A percentile compares a stretch with the other conserved stretches of the same genome.
These are phyloP conservation scores for Ophiocordyceps unilateralis DNA, from an alignment of 2,329 filamentous ascomycete species.

Conservation along the genomic window DNA sequence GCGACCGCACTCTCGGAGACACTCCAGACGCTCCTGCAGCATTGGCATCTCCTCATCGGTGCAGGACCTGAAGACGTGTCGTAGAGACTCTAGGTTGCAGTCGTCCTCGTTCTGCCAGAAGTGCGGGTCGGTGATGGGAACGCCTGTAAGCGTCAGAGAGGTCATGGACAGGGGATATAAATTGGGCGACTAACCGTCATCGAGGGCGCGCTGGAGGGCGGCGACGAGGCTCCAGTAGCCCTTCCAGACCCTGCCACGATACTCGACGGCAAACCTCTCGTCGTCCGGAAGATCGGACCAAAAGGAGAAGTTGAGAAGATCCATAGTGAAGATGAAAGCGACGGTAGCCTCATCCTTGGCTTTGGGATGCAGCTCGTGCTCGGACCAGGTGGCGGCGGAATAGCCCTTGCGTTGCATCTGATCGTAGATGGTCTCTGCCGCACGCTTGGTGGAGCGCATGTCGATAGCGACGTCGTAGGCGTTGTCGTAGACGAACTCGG, in stretches of 20 bases:
- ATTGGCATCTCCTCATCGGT: slow-evolving; percentile 80
- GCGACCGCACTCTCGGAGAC: slow-evolving; percentile 66
- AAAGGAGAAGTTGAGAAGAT: slow-evolving; percentile 91
- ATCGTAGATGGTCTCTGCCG: slow-evolving; percentile 60
- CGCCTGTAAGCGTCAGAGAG: slow-evolving; percentile 22
- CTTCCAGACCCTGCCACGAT: slow-evolving; percentile 68
- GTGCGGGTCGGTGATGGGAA: slow-evolving; percentile 73
- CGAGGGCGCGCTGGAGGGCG: slow-evolving; percentile 66
- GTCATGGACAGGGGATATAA: neutral
- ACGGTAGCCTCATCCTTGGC: slow-evolving; percentile 62
- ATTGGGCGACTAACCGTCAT: slow-evolving; percentile 43
- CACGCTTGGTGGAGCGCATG: slow-evolving; percentile 64
- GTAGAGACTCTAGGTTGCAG: slow-evolving; percentile 57
- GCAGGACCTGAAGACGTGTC: slow-evolving; percentile 67
- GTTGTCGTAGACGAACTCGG: slow-evolving; percentile 81
- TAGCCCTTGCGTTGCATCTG: slow-evolving; percentile 75
- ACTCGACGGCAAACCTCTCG: slow-evolving; percentile 68
- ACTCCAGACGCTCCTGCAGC: slow-evolving; percentile 57
- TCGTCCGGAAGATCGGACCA: slow-evolving; percentile 61
- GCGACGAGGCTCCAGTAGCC: slow-evolving; percentile 94
- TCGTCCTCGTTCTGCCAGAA: slow-evolving; percentile 70
- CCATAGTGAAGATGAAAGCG: slow-evolving; percentile 94
- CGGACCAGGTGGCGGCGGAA: slow-evolving; percentile 70
- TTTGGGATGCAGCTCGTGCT: slow-evolving; percentile 81
- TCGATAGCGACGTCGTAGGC: slow-evolving; percentile 83